Conservation (phyloP, 2,329 filamentous ascomycete genomes). For the Blastomyces emzantsi region DNA sequence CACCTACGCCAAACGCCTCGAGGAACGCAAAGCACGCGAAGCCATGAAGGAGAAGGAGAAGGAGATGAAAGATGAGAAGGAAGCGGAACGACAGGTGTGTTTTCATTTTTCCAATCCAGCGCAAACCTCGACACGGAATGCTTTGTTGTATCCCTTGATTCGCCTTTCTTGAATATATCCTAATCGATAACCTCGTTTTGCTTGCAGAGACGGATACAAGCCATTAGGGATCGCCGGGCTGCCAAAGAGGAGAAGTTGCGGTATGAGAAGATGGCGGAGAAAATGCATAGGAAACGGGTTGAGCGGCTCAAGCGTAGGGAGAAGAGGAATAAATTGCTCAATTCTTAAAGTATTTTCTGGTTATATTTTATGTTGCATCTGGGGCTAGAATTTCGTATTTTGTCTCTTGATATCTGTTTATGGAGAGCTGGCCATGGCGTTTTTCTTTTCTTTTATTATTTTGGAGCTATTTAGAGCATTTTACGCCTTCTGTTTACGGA, state of each 20-base stretch:
- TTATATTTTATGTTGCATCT: background rate
- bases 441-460: background rate
- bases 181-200: background rate
- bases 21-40: conserved; percentile 58
- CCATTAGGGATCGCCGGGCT: conserved; percentile 73
- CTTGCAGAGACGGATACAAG: conserved; percentile 60
- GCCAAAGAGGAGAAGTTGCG: conserved; percentile 89
- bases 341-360: conserved; percentile 26
- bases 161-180: background rate
- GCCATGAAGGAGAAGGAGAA: conserved; percentile 89
- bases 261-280: conserved; percentile 89
- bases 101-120: background rate
- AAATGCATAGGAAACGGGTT: conserved; percentile 94
- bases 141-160: no score
- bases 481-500: background rate
- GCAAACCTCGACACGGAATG: background rate
- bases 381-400: background rate
- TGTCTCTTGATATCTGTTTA: background rate
- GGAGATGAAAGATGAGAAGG: conserved; percentile 93
- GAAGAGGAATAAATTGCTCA: conserved; percentile 62
- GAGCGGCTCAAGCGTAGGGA: conserved; percentile 90
- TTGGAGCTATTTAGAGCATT: background rate
- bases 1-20: conserved; percentile 67
- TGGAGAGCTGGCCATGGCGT: background rate
- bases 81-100: conserved; percentile 68